Conservation (phyloP, 306 rosid species). For the Vigna trinervia region DNA sequence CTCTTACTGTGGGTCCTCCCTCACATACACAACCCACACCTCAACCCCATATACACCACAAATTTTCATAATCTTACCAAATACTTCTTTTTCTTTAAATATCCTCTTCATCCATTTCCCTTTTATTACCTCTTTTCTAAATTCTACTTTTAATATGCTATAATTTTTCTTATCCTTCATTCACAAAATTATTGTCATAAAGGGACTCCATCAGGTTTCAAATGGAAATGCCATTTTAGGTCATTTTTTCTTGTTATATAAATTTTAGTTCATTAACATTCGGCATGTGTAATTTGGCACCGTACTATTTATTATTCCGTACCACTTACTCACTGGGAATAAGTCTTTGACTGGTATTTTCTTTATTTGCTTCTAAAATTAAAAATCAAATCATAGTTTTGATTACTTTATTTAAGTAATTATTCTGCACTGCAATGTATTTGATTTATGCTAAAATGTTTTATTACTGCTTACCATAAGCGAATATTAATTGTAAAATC, state of each 20-base stretch:
- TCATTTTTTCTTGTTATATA: background rate
- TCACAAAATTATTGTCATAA: background rate
- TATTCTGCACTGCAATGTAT: background rate
- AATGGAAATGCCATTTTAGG: background rate
- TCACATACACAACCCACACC: constrained; percentile 71
- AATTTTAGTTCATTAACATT: background rate
- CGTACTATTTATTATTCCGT: background rate
- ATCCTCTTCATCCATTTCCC: background rate
- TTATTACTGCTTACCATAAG: background rate
- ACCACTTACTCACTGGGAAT: background rate
- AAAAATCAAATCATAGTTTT: background rate
- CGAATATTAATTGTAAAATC: background rate
- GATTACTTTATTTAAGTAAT: background rate
- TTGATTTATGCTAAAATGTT: no score
- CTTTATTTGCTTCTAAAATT: background rate
- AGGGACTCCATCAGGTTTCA: background rate
- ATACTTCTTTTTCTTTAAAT: background rate
- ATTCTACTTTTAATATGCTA: background rate
- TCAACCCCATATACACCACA: constrained; percentile 27
- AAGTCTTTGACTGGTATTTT: background rate
- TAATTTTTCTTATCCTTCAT: background rate
- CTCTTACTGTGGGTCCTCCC: constrained; percentile 65
- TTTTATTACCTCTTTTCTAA: background rate
- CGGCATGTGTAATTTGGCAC: no score
- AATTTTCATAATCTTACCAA: background rate